phyloP scores from a whole-genome alignment of 1,139 yeast species.

The Candida sanyaensis region DNA sequence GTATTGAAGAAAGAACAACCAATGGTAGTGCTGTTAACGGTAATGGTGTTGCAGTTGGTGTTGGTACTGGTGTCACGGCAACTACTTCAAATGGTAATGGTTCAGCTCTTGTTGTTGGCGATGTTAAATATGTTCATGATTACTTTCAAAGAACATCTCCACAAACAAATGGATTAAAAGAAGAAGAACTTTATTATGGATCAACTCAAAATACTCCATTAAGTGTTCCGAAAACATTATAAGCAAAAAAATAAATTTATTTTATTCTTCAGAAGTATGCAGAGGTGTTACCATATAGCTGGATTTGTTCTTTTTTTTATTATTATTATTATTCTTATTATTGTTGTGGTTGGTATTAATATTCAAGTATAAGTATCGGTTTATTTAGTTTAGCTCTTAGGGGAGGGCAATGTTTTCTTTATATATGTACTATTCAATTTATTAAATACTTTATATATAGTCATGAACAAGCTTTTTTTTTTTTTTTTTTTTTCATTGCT shows the following conservation, averaged over 20 bases:
- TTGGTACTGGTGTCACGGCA: constrained; percentile 2
- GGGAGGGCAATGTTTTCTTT: neutral
- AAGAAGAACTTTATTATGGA: constrained; percentile 10
- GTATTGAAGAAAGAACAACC: neutral
- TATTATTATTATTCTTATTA: neutral
- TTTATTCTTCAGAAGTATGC: no score
- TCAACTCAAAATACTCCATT: constrained; percentile 12
- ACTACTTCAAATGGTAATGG: neutral
- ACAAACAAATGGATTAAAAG: constrained; percentile 7
- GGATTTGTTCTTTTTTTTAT: neutral
- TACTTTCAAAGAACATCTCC: constrained; percentile 11
- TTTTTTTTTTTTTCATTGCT: no score
- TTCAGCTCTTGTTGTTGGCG: neutral
- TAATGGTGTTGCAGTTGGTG: no score
- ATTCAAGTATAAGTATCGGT: neutral
- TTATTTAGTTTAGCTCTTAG: neutral
- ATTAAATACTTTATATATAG: neutral
- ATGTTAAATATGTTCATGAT: constrained; percentile 9
- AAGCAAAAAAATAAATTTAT: no score
- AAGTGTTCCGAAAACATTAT: constrained; percentile 12
- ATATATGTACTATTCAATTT: constrained; percentile 1
- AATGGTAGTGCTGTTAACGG: no score
- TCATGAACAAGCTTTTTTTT: neutral
- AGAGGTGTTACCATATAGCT: neutral
- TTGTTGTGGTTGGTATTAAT: neutral